Evolutionary conservation across 2,329 filamentous ascomycete genomes (phyloP), one percentile per base, ranked within the genome.

Genomic region (Tolypocladium pustulatum): DNA sequence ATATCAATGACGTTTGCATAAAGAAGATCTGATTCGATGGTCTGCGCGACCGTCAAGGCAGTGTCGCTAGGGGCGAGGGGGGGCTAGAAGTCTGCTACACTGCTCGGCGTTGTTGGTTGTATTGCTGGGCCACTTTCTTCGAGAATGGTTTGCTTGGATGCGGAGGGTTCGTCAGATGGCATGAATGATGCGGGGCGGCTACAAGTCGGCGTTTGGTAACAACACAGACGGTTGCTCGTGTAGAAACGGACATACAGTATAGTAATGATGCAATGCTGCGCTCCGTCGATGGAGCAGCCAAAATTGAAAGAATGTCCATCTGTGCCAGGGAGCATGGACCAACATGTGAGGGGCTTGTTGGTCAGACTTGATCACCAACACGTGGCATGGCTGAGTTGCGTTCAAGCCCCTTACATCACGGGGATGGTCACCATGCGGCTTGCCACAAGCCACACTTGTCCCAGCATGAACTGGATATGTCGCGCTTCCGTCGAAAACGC

Each of bases 1-100:
- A 89, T 93, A 62, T 81, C 83, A 37, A 88, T 93, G 87, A 91
- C 87, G 62, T 93, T 93, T 82, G 89, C 87, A 72, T 90, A 76
- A 64, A 2, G 49, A 25, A 8, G 9, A 53, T 12, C 2, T 52
- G 6, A 36, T 12, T 34, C 9, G 49, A 22, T 22, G 17, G 49
- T 27, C 13, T 52, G 49, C 27, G 17, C 8, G 49, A 15, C 49
- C 7, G 46, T 52, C 49, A 34, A n/a, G 27, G 30, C 49, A 52
- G 49, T 20, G 30, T 12, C 20, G 49, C 49, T 13, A 10, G 30
- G 49, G 9, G n/a, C n/a, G n/a, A n/a, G n/a, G 41, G 43, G n/a
- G 22, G 17, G 46, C 4, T 53, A 36, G 30, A 53, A 53, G 15
- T 22, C 20, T 4, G 49, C 30, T 36, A 36, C n/a, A 53, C 10